Percentiles rank a stretch among this genome's conserved stretches.
phyloP scores from a whole-genome alignment of 805 yeast genomes.

The Kurtzmaniella fragi region DNA sequence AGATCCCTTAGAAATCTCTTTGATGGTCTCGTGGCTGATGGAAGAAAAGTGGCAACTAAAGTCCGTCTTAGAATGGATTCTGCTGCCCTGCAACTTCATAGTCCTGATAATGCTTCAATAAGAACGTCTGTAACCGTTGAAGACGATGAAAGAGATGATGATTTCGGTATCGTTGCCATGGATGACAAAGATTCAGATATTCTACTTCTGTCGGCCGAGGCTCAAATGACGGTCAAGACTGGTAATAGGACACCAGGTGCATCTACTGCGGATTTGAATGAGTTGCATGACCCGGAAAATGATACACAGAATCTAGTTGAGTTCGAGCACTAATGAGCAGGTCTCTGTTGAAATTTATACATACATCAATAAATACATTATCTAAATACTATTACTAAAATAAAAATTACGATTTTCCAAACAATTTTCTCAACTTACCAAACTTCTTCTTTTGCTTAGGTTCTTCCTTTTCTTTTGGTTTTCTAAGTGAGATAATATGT shows the following conservation, averaged over 20 bases:
- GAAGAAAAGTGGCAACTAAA: constrained; percentile 84
- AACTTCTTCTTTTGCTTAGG: constrained; percentile 33
- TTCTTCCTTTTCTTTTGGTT: constrained; percentile 7
- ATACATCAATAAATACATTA: constrained; percentile 1
- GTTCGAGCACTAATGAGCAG: constrained; percentile 23
- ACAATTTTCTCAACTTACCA: constrained; percentile 34
- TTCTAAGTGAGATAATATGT: constrained; percentile 6
- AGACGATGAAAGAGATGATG: constrained; percentile 49
- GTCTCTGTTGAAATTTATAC: not conserved
- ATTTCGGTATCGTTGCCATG: constrained; percentile 34
- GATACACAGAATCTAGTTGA: constrained; percentile 34
- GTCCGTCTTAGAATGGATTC: constrained; percentile 86
- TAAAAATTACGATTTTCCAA: constrained; percentile 23
- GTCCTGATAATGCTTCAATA: constrained; percentile 18
- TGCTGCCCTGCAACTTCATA: constrained; percentile 35
- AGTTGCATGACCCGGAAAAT: constrained; percentile 21
- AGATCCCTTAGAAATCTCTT: constrained; percentile 78
- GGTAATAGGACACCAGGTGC: constrained; percentile 2
- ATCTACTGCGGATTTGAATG: constrained; percentile 12
- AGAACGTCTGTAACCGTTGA: constrained; percentile 24
- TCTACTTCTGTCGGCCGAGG: constrained; percentile 43
- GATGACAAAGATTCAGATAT: constrained; percentile 44
- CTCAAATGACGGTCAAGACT: constrained; percentile 32
- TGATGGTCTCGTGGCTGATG: constrained; percentile 88
- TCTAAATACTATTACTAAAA: not conserved